Base-by-base conservation (phyloP, 805 yeast genomes). In the Maudiozyma serrabonitensis region DNA sequence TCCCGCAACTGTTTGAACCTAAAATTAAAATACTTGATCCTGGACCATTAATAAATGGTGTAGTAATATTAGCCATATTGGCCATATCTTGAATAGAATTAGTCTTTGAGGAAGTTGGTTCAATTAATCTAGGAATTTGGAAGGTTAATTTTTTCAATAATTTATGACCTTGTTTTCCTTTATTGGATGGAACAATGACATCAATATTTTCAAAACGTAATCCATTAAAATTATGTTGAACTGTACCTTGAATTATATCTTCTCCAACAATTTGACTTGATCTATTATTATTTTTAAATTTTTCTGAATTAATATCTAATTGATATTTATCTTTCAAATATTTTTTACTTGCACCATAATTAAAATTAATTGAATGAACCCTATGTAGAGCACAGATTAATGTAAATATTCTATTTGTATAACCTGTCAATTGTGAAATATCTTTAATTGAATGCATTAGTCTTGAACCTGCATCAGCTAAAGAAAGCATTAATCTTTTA, bases 401-500 rank as follows among this genome's bases (percentile, higher is more conserved):
- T 18, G 79, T 77, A 69, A 87, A 90, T 4, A 90, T 84, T 55
- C 96, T 71, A 58, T 87, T 91, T 0, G 96, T 87, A 62, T 86
- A 84, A 12, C 97, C 96, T 1, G 95, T 86, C 48, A 90, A 75
- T 64, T 83, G 90, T n/a, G 93, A 84, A 21, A 90, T 76, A 66
- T 89, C 96, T 64, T 90, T 90, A 56, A 89, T 85, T 2, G 97
- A 88, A 66, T 87, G 88, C 96, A 90, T 89, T 69, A 90, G 75
- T 56, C 96, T 75, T 13, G 95, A 84, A 4, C 97, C 97, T 0
- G 98, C 96, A 69, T 90, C 98, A 4, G 96, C 95, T 63, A 90
- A 75, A 3, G 93, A 84, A 55, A 90, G 75, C 86, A 90, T 83
- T 54, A 90, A 74, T 60, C 98, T 76, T 69, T 90, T 90, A 72